Base-by-base conservation (phyloP, 192 early-diverging fungal genomes). In the Podila epigama region DNA sequence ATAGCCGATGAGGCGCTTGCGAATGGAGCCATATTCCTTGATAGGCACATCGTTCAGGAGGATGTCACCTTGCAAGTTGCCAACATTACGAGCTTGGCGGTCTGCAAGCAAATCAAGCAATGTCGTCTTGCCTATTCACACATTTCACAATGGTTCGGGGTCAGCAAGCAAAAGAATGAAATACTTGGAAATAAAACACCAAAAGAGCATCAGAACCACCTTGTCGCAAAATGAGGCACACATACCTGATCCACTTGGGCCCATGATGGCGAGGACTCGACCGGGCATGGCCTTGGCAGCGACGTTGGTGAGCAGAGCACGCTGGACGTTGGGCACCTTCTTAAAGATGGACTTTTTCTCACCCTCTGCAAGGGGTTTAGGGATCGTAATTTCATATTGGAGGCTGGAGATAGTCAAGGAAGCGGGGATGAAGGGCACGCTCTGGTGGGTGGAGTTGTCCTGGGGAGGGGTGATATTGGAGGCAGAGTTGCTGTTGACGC, bases 121-220 rank as follows among this genome's bases (percentile, higher is more conserved):
- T 5, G 89, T 88, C 13, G 90, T 89, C 65, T 91, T 91, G 31
- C 90, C 90, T 71, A 12, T 18, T n/a, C n/a, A n/a, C n/a, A n/a
- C n/a, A n/a, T n/a, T 4, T 15, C 13, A 6, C 9, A 58, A 39
- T 5, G 25, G 42, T n/a, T n/a, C n/a, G n/a, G n/a, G n/a, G n/a
- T n/a, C n/a, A n/a, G n/a, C n/a, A n/a, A n/a, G n/a, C n/a, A n/a
- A n/a, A n/a, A 34, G 12, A 51, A 25, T 28, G 29, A 27, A 55
- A 32, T 27, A 55, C 29, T 18, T 2, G 4, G 31, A 25, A 53
- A 29, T 16, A 15, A 0, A 54, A 2, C 15, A 18, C 11, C 15
- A 32, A 55, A 55, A 2, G 16, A 29, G 27, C 10, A 28, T 12
- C 51, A 22, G 31, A 29, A 4, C 3, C 27, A 4, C 51, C 18